A percentile compares a stretch with the other conserved stretches of the same genome.
phyloP scores from a whole-genome alignment of 2,329 filamentous ascomycete species.

The Monilinia aucupariae region DNA sequence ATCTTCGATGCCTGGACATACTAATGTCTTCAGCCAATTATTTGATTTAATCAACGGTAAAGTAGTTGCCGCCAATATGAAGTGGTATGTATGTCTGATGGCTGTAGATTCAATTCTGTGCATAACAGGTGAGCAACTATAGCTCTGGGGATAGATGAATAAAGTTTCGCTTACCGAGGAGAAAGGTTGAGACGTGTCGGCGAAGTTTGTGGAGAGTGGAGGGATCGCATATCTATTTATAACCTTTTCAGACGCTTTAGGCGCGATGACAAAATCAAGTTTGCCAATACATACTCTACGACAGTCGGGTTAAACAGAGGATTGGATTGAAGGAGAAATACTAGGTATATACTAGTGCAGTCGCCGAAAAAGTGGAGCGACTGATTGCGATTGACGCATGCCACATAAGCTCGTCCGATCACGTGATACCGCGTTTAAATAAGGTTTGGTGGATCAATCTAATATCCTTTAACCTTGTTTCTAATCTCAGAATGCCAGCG shows the following conservation, averaged over 20 bases:
- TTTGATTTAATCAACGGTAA: no score
- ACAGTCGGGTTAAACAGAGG: neutral
- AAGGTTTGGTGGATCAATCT: neutral
- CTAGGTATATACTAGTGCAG: neutral
- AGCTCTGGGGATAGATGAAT: neutral
- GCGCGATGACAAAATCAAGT: neutral
- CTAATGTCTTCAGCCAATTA: no score
- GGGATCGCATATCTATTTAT: neutral
- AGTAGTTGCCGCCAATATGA: neutral
- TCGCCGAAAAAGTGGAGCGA: neutral
- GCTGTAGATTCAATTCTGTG: neutral
- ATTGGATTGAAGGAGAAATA: neutral
- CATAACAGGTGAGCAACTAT: neutral
- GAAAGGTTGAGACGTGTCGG: neutral
- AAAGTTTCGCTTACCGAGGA: neutral
- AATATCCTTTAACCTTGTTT: neutral
- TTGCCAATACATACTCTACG: neutral
- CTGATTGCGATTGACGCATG: neutral
- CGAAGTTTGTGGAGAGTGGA: neutral
- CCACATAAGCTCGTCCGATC: neutral
- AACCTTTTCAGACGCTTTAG: neutral
- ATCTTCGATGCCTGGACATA: no score
- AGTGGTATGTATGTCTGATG: neutral
- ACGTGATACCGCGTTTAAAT: neutral
- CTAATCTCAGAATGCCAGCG: neutral